Percentiles rank a stretch among this genome's conserved stretches.
These are phyloP conservation scores for Furcasterigmium furcatum DNA, from an alignment of 2,329 filamentous ascomycete species.

Conservation along the genomic window DNA sequence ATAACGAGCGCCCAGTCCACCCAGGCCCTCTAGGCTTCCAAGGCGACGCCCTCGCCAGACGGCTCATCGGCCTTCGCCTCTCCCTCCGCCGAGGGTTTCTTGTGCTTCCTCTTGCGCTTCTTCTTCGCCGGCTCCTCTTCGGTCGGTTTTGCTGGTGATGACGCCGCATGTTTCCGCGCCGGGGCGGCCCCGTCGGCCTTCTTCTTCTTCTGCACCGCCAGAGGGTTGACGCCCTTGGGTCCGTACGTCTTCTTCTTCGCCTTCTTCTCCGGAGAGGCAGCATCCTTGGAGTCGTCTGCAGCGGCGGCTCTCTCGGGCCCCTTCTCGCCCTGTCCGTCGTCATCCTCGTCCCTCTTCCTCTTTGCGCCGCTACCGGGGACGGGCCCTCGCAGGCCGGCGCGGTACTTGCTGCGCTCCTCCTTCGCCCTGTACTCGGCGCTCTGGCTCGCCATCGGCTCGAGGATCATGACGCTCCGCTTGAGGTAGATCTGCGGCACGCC, in stretches of 20 bases:
- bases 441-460: conserved; percentile 69
- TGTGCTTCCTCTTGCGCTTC: conserved; percentile 33
- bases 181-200: conserved; percentile 29
- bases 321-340: conserved; percentile 28
- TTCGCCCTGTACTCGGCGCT: conserved; percentile 60
- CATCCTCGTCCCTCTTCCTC: conserved; percentile 47
- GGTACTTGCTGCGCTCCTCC: conserved; percentile 74
- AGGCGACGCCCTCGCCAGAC: conserved; percentile 9
- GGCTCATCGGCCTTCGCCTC: conserved; percentile 19
- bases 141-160: conserved; percentile 14
- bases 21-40: conserved; percentile 8
- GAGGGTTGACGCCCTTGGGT: conserved; percentile 67
- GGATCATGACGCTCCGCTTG: conserved; percentile 69
- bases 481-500: conserved; percentile 79
- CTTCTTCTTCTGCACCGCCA: conserved; percentile 69
- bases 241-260: conserved; percentile 59
- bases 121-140: conserved; percentile 22
- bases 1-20: conserved; percentile 1
- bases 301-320: conserved; percentile 4
- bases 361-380: conserved; percentile 36
- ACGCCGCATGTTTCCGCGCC: conserved; percentile 13
- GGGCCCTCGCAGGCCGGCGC: conserved; percentile 59
- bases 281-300: conserved; percentile 15
- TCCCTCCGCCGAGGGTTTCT: conserved; percentile 21
- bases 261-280: conserved; percentile 29